Base-by-base conservation (phyloP, 192 early-diverging fungal genomes). In the Chytriomyces hyalinus region DNA sequence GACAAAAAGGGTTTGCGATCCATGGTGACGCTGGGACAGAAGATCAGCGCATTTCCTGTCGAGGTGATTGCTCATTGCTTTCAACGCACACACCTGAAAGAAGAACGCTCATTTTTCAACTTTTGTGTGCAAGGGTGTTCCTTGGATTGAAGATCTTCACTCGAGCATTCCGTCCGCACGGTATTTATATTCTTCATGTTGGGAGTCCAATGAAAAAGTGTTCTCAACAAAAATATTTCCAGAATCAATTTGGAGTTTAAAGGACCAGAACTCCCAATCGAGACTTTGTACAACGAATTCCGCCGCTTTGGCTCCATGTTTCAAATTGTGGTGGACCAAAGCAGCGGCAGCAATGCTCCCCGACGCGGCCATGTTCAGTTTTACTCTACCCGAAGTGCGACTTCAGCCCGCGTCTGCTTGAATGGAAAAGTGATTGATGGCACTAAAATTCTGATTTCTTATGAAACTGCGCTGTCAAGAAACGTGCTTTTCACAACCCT, bases 371-470 rank as follows among this genome's bases (percentile, higher is more conserved):
- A 92, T 46, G 89, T 97, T 69, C 89, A 93, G 70, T 99, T 92
- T 78, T 83, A 89, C 45, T 81, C 86, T 57, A 87, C 93, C 75
- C 90, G 94, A 6, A 84, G 91, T 0, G 95, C 97, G n/a, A 94
- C 96, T 1, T 92, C 92, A 67, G 97, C 97, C 6, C 88, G 92
- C 46, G 96, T 95, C 75, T 99, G 97, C 83, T 82, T 96, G 48
- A 93, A 99, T 74, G 95, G 95, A n/a, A 76, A 91, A 65, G 77
- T 85, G 4, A 80, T 98, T 59, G 87, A 90, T 24, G 87, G 82
- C 4, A 94, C 96, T 0, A 65, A 44, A 59, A 72, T 90, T 43
- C 45, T 44, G 11, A 82, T 90, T 76, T 66, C 77, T 3, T 90
- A 90, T 67, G 85, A 89, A 70, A 77, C 80, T 6, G 68, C 63